These are phyloP conservation scores for Trichoderma sp. DNA, from an alignment of 2,329 filamentous ascomycete genomes.

Conservation along the genomic window DNA sequence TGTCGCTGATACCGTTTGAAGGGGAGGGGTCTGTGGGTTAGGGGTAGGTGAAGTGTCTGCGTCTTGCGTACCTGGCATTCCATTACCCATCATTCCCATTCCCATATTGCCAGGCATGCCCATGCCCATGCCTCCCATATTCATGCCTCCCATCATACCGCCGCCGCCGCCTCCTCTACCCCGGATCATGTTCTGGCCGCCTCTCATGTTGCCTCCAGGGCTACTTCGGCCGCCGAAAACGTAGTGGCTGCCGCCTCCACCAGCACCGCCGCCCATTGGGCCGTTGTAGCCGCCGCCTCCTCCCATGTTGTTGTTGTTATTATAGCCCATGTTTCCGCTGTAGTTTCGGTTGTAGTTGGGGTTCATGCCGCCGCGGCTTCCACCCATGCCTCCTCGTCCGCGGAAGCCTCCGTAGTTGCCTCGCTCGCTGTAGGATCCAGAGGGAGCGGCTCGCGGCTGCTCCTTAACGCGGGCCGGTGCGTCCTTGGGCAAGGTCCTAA, in stretches of 20 bases:
- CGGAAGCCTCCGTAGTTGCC: constrained; percentile 55
- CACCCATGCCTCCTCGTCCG: constrained; percentile 52
- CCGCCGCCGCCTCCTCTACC: constrained; percentile 54
- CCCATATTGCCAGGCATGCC: constrained; percentile 61
- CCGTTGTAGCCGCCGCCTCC: constrained; percentile 49
- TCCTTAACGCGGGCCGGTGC: constrained; percentile 66
- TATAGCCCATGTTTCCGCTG: constrained; percentile 38
- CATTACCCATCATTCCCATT: constrained; percentile 50
- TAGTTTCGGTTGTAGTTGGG: constrained; percentile 47
- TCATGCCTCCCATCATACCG: constrained; percentile 54
- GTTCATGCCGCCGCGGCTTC: constrained; percentile 50
- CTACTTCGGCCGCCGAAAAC: constrained; percentile 50
- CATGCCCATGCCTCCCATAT: constrained; percentile 52
- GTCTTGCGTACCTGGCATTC: constrained; percentile 38
- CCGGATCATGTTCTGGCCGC: constrained; percentile 51
- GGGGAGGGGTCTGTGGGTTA: constrained; percentile 22
- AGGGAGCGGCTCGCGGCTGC: constrained; percentile 54
- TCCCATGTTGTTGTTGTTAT: constrained; percentile 48
- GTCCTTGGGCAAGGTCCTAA: constrained; percentile 88
- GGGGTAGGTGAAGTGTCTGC: background rate
- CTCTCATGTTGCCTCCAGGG: constrained; percentile 45
- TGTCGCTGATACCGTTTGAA: background rate
- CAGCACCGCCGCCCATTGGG: constrained; percentile 50
- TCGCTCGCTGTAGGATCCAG: constrained; percentile 51
- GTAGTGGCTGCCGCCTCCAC: constrained; percentile 50